A percentile compares a stretch with the other conserved stretches of the same genome.
These are phyloP conservation scores for Tolypocladium nubicola DNA, from an alignment of 2,329 filamentous ascomycete species.

Conservation along the genomic window DNA sequence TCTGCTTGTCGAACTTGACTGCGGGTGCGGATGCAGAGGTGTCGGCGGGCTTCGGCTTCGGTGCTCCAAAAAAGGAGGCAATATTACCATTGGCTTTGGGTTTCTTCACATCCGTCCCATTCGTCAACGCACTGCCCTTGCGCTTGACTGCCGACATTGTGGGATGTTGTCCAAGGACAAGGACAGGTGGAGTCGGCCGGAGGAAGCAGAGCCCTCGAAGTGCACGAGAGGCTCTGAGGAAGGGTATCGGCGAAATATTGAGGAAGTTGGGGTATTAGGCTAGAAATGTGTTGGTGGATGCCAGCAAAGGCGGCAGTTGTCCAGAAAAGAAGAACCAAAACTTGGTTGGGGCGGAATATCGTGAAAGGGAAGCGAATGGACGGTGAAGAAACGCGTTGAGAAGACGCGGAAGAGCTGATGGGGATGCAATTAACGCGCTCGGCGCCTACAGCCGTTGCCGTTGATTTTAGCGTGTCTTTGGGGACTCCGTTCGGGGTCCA, in stretches of 20 bases:
- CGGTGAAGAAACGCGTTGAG: not conserved
- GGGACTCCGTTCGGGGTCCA: not conserved
- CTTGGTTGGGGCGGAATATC: not conserved
- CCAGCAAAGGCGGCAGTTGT: not conserved
- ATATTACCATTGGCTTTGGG: slow-evolving; percentile 67
- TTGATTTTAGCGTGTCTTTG: not conserved
- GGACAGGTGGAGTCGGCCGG: slow-evolving; percentile 4
- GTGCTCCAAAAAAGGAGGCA: slow-evolving; percentile 73
- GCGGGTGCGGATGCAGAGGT: slow-evolving; percentile 19
- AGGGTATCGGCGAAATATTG: slow-evolving; percentile 8
- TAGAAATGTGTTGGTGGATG: not conserved
- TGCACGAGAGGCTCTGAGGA: slow-evolving; percentile 4
- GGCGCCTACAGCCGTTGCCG: not conserved
- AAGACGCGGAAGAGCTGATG: slow-evolving; percentile 1
- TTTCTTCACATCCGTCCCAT: slow-evolving; percentile 52
- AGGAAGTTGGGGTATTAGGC: not conserved
- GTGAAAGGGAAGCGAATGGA: not conserved
- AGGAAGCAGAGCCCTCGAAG: slow-evolving; percentile 3
- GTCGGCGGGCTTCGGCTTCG: slow-evolving; percentile 39
- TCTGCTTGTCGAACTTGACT: slow-evolving; percentile 72
- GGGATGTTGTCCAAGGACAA: not conserved
- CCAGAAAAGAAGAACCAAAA: not conserved
- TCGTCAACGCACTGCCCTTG: slow-evolving; percentile 42
- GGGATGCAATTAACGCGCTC: slow-evolving; percentile 4
- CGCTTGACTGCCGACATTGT: slow-evolving; percentile 54